Percentiles rank a stretch among this genome's conserved stretches.
Evolutionary conservation across 257 asterid species (phyloP).

Genomic region (Orobanche coerulescens): DNA sequence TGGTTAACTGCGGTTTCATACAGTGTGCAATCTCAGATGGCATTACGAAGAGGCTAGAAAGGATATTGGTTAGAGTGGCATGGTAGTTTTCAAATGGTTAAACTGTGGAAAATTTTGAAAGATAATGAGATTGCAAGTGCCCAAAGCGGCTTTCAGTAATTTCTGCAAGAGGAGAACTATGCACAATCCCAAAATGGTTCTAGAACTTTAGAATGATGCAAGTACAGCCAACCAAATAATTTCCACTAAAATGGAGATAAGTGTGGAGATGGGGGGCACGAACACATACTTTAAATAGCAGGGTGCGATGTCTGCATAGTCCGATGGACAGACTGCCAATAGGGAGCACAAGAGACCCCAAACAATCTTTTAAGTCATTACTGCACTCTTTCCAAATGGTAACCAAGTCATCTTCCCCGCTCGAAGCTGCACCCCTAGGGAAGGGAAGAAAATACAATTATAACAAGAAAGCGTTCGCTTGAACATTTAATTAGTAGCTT

Average conservation of each 20-base stretch:
- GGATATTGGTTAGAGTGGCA: not conserved
- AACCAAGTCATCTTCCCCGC: slow-evolving; percentile 59
- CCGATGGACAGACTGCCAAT: slow-evolving; percentile 76
- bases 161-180: not conserved
- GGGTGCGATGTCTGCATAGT: slow-evolving; percentile 75
- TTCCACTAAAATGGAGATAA: not conserved
- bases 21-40: not conserved
- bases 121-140: not conserved
- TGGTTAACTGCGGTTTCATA: not conserved
- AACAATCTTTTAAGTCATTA: slow-evolving; percentile 66
- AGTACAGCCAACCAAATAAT: slow-evolving; percentile 12
- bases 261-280: not conserved
- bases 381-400: slow-evolving; percentile 73
- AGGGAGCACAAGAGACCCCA: slow-evolving; percentile 78
- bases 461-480: slow-evolving; percentile 14
- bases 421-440: slow-evolving; percentile 58
- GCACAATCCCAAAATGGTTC: not conserved
- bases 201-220: slow-evolving; percentile 13
- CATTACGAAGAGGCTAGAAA: not conserved
- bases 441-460: slow-evolving; percentile 32
- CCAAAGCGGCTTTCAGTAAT: not conserved
- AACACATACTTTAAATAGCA: slow-evolving; percentile 77
- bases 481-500: slow-evolving; percentile 20
- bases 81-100: not conserved
- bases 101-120: not conserved